Conservation (phyloP, 768 basidiomycete genomes). For the Hydnum rufescens region DNA sequence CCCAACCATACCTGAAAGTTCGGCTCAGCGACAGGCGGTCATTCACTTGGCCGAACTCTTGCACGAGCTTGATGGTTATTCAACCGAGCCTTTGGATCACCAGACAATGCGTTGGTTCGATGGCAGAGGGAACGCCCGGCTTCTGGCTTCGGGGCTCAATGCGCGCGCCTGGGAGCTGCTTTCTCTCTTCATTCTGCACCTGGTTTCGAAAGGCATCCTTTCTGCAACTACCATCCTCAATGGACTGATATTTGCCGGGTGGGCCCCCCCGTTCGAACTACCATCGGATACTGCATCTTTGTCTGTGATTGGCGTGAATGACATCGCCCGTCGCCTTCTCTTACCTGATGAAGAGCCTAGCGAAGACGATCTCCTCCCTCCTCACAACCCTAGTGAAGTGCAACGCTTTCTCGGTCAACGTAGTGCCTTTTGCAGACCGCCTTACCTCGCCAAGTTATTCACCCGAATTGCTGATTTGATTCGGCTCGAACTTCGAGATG, state of each 20-base stretch:
- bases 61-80: constrained; percentile 33
- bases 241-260: constrained; percentile 63
- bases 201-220: constrained; percentile 39
- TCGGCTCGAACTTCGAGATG: constrained; percentile 41
- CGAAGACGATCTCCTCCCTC: constrained; percentile 19
- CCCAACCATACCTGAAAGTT: too few species aligned
- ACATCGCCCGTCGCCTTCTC: constrained; percentile 39
- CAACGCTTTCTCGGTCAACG: constrained; percentile 53
- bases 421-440: constrained; percentile 42
- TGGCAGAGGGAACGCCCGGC: constrained; percentile 44
- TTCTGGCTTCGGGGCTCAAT: constrained; percentile 40
- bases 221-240: constrained; percentile 51
- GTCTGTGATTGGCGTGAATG: constrained; percentile 19
- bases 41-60: neutral
- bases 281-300: neutral
- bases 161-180: constrained; percentile 47
- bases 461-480: constrained; percentile 49
- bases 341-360: constrained; percentile 34
- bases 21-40: neutral
- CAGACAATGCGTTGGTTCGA: constrained; percentile 54
- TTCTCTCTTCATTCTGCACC: constrained; percentile 41
- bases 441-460: constrained; percentile 44
- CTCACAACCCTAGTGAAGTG: constrained; percentile 24
- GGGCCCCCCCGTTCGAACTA: constrained; percentile 28
- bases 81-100: constrained; percentile 50